Evolutionary conservation across 768 basidiomycete genomes (phyloP), one percentile per base, ranked within the genome.

Genomic region (Calocera viscosa): DNA sequence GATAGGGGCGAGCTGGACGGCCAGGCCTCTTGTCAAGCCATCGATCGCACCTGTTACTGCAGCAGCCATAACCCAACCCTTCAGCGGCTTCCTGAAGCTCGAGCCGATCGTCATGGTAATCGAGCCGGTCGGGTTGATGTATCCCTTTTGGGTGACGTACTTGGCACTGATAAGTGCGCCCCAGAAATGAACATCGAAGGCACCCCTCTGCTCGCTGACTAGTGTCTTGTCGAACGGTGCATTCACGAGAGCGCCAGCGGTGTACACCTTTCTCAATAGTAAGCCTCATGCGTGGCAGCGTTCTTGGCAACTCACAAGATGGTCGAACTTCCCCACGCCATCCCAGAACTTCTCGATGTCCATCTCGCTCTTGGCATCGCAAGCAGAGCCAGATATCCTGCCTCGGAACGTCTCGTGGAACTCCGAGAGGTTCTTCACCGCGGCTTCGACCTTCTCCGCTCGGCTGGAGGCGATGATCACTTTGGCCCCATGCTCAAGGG

Each of bases 1-100:
- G 34, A 69, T 69, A 0, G 69, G 70, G 12, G 70, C 70, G 12
- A 71, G 66, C 41, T 71, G 69, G n/a, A 71, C 69, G 10, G 70
- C 68, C 22, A 71, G 49, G 5, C 70, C 70, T 5, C 70, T 53
- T 19, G 69, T 69, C 16, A 71, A 39, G 12, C 40, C 43, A 43
- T 71, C 70, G 40, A 66, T 63, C 24, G 70, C 70, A 40, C 70
- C 70, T 11, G 65, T 47, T 2, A 69, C 53, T 17, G 66, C 69
- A 11, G 69, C 67, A 12, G 63, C 69, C 14, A 71, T 49, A 14
- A 67, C 38, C 69, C 70, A 69, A 7, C 49, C 60, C 63, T 64
- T 49, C 19, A 24, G 33, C 8, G 70, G 70, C 34, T 66, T 65
- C 30, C 66, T 43, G 33, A 49, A 49, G 49, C 49, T 49, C 14